Percentiles rank a stretch among this genome's conserved stretches.
Evolutionary conservation across 345 rosid genomes (phyloP).

Genomic region (Acer yangbiense): DNA sequence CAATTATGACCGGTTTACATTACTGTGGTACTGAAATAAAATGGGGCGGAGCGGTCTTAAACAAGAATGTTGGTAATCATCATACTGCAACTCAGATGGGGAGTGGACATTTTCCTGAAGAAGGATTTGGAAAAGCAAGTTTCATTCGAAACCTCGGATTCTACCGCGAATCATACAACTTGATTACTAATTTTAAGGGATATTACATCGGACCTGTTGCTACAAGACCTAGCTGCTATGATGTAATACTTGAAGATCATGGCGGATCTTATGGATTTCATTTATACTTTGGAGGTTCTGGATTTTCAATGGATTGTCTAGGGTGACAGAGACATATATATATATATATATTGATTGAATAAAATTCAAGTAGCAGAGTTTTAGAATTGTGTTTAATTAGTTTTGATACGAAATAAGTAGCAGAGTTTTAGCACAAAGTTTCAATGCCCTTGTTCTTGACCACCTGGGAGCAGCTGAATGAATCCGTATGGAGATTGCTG

Average conservation of each 20-base stretch:
- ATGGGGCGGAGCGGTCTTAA: constrained; percentile 51
- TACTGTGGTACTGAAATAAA: not conserved
- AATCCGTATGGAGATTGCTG: not conserved
- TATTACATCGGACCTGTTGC: not conserved
- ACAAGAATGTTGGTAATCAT: constrained; percentile 8
- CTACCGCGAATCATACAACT: too few species aligned
- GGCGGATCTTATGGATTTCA: not conserved
- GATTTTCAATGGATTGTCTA: not conserved
- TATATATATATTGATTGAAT: too few species aligned
- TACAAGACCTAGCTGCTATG: constrained; percentile 6
- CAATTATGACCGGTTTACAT: too few species aligned
- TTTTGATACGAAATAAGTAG: too few species aligned
- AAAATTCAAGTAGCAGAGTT: too few species aligned
- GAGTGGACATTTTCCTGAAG: constrained; percentile 43
- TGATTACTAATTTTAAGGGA: not conserved
- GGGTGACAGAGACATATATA: too few species aligned
- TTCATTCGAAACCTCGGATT: constrained; percentile 28
- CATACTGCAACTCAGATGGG: constrained; percentile 49
- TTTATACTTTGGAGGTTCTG: constrained; percentile 22
- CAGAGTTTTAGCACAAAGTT: too few species aligned
- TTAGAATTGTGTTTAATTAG: too few species aligned
- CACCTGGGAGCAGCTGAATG: not conserved
- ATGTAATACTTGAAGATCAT: not conserved
- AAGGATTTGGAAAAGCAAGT: constrained; percentile 38
- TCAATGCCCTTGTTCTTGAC: not conserved